Evolutionary conservation across 176 grass and related monocot genomes (phyloP), one percentile per base, ranked within the genome.

Genomic region (Ensete glaucum): DNA sequence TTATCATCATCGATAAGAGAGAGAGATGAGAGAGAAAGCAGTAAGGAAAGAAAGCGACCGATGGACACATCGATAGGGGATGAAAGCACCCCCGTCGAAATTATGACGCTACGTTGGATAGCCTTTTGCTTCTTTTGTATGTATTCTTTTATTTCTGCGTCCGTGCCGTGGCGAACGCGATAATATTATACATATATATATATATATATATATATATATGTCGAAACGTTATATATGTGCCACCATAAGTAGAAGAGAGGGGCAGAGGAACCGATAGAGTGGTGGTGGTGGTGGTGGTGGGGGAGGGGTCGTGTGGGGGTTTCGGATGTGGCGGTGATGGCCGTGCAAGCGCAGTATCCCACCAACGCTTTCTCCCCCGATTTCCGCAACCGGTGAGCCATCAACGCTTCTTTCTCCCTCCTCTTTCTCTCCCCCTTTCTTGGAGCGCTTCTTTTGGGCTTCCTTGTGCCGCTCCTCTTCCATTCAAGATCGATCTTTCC

Each of bases 331-430:
- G 8, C 5, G 50, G 10, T 25, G 43, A 89, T 89, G 87, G 83
- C 81, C 50, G 83, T 86, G 78, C 84, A 81, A 72, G 84, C 87
- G 50, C 77, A 82, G 73, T 77, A 74, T 74, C 68, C 68, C 68
- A 49, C 75, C 75, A 68, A 79, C 77, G 62, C 68, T 63, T 80
- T 78, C 80, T 74, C 63, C 77, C 80, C 78, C 52, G 87, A 85
- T 70, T 59, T 69, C 58, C 65, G 20, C 12, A 43, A 15, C 26
- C 74, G 77, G 51, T 34, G 9, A 25, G 9, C 11, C 55, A 15
- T 22, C 74, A 2, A 19, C 22, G 19, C 24, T 14, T 15, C 1
- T 29, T 16, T 9, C 51, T 78, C 7, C 27, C 34, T 43, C 34
- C 34, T 43, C 34, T 43, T 43, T 43, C 34, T 43, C 34, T 43